Conservation (phyloP, 768 basidiomycete species). For the Lactarius indigo region DNA sequence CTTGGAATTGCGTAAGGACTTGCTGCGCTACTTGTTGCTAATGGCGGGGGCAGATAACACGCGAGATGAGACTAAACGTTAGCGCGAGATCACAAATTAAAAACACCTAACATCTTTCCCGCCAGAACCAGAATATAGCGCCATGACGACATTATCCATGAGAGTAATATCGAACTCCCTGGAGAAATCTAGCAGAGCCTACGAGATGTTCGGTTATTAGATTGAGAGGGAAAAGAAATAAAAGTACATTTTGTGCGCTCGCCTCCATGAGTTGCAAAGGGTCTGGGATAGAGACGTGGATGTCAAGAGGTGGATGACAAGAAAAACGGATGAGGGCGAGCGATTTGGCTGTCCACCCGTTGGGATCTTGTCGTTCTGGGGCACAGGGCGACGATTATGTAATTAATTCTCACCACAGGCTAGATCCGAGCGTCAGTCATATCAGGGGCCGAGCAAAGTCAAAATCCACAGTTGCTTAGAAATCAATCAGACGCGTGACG, state of each 20-base stretch:
- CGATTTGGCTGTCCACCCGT: conserved; percentile 15
- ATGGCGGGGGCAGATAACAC: conserved; percentile 9
- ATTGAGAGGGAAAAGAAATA: not conserved
- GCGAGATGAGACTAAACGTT: conserved; percentile 9
- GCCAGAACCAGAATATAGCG: conserved; percentile 84
- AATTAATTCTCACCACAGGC: conserved; percentile 16
- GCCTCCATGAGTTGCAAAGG: conserved; percentile 19
- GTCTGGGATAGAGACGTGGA: not conserved
- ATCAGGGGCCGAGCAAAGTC: not conserved
- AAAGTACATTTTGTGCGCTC: not conserved
- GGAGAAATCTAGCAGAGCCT: conserved; percentile 92
- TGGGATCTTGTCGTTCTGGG: conserved; percentile 22
- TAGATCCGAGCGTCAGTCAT: not conserved
- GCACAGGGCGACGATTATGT: conserved; percentile 24
- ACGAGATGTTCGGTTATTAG: not conserved
- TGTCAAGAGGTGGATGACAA: not conserved
- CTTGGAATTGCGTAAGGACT: conserved; percentile 93
- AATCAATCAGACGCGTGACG: conserved; percentile 18
- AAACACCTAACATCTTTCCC: conserved; percentile 61
- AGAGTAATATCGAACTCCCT: conserved; percentile 90
- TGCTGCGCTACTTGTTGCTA: conserved; percentile 96
- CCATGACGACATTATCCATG: conserved; percentile 90
- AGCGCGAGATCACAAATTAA: conserved; percentile 14
- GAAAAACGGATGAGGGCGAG: conserved; percentile 7
- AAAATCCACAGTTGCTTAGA: not conserved